Percentiles rank a stretch among this genome's conserved stretches.
These are phyloP conservation scores for Cyberlindnera maritima DNA, from an alignment of 805 yeast genomes.

Conservation along the genomic window DNA sequence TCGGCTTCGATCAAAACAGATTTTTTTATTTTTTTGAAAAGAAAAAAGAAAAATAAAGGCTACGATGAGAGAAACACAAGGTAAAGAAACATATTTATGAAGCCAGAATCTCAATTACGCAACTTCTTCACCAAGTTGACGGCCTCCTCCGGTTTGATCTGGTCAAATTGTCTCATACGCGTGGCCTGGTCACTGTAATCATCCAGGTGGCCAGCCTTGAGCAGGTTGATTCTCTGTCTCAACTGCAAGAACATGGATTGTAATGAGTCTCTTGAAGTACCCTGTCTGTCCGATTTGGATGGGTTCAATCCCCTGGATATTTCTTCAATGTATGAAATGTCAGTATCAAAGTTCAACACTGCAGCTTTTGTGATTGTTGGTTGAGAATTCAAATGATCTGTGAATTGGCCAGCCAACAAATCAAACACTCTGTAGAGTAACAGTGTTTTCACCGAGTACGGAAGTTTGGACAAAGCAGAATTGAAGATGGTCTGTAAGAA, in stretches of 20 bases:
- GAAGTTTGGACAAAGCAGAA: slow-evolving; percentile 79
- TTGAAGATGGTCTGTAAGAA: slow-evolving; percentile 83
- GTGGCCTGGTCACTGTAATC: slow-evolving; percentile 56
- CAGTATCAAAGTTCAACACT: slow-evolving; percentile 76
- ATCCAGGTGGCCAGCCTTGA: slow-evolving; percentile 61
- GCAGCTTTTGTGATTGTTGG: slow-evolving; percentile 52
- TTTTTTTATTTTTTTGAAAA: background rate
- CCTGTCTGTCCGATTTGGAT: slow-evolving; percentile 13
- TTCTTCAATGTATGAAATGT: slow-evolving; percentile 71
- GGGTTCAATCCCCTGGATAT: slow-evolving; percentile 37
- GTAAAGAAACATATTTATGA: background rate
- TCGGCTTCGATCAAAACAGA: background rate
- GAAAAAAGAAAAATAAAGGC: background rate
- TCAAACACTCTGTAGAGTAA: slow-evolving; percentile 88
- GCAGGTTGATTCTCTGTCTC: slow-evolving; percentile 72
- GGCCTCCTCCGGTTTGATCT: slow-evolving; percentile 75
- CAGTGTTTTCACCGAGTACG: slow-evolving; percentile 70
- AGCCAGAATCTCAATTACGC: slow-evolving; percentile 2
- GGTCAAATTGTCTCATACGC: slow-evolving; percentile 66
- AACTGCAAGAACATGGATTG: slow-evolving; percentile 75
- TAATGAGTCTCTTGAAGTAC: slow-evolving; percentile 43
- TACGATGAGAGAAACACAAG: background rate
- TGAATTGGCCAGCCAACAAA: slow-evolving; percentile 69
- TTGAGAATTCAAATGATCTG: slow-evolving; percentile 52
- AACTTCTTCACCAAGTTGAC: slow-evolving; percentile 55